Base-by-base conservation (phyloP, 2,329 filamentous ascomycete species). In the Phyllosticta paracitricarpa region DNA sequence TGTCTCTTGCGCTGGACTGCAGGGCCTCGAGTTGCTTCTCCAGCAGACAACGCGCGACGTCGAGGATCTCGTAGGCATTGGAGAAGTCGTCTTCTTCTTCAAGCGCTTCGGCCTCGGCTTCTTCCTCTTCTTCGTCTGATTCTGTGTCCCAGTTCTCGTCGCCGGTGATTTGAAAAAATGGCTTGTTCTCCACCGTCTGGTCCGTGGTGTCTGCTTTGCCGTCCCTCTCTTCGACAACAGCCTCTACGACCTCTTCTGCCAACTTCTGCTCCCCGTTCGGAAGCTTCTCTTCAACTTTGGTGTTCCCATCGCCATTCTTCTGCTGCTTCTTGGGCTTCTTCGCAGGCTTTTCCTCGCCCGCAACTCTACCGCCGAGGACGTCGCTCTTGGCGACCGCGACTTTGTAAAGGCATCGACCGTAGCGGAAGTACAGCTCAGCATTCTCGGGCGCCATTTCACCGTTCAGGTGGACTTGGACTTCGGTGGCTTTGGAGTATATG, bases 351-450 rank as follows among this genome's bases (percentile, higher is more conserved):
- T 70, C 81, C 73, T 80, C 77, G 2, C 81, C 77, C 14, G 83
- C 82, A 22, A 92, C 88, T 69, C 88, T 89, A 35, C 89, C 89
- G 62, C 94, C 94, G 40, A 99, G 81, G 25, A 99, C 92, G 71
- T 97, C 92, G 71, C 91, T 97, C 75, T 96, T 96, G 73, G 85
- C 87, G 73, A 97, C 89, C 30, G 92, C 94, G 63, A 97, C 89
- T 73, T 92, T 92, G 81, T 96, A 97, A 22, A 99, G 79, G 61
- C 91, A 91, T 71, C 93, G 89, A 14, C 94, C 94, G 75, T 99
- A 99, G 65, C 91, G 84, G 75, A 96, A 99, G 22, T 97, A 84
- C 55, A 99, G 84, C 72, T 97, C 93, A 57, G 92, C 93, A 69
- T 99, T 99, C 62, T 91, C 87, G 3, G 89, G 85, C 17, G 86